Evolutionary conservation across 805 yeast genomes (phyloP).

Genomic region (Kazachstania taianensis): DNA sequence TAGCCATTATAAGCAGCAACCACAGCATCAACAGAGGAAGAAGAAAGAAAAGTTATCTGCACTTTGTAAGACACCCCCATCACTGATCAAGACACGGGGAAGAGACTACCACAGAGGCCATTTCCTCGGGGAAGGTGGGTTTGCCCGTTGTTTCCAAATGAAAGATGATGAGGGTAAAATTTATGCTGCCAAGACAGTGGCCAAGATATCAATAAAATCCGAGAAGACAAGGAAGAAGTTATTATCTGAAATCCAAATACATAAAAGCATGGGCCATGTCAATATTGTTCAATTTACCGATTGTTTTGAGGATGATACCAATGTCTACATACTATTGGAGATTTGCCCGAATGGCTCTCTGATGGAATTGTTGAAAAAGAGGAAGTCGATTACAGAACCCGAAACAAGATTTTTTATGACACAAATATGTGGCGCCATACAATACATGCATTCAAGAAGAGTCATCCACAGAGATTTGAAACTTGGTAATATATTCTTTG

Average conservation of each 20-base stretch:
- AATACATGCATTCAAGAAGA: constrained; percentile 82
- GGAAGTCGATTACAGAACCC: constrained; percentile 80
- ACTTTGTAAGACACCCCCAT: constrained; percentile 93
- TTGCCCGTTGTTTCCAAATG: constrained; percentile 97
- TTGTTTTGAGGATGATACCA: constrained; percentile 93
- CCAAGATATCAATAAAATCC: constrained; percentile 84
- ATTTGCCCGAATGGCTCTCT: constrained; percentile 91
- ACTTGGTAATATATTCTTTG: constrained; percentile 91
- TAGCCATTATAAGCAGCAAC: constrained; percentile 3
- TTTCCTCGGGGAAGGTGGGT: constrained; percentile 96
- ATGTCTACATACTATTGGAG: constrained; percentile 87
- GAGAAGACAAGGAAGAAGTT: constrained; percentile 80
- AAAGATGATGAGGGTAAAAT: constrained; percentile 79
- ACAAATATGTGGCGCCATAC: constrained; percentile 89
- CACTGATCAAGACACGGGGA: constrained; percentile 82
- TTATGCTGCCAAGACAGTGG: constrained; percentile 95
- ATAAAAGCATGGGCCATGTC: constrained; percentile 78
- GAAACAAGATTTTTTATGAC: constrained; percentile 86
- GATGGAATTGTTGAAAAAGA: constrained; percentile 80
- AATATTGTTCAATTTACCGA: constrained; percentile 89
- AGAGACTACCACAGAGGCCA: constrained; percentile 83
- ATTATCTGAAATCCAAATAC: constrained; percentile 89
- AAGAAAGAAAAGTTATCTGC: constrained; percentile 84
- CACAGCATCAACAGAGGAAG: constrained; percentile 35
- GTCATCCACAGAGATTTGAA: constrained; percentile 95